Conservation (phyloP, 1,284 basidiomycete genomes). For the Irpex sp. region DNA sequence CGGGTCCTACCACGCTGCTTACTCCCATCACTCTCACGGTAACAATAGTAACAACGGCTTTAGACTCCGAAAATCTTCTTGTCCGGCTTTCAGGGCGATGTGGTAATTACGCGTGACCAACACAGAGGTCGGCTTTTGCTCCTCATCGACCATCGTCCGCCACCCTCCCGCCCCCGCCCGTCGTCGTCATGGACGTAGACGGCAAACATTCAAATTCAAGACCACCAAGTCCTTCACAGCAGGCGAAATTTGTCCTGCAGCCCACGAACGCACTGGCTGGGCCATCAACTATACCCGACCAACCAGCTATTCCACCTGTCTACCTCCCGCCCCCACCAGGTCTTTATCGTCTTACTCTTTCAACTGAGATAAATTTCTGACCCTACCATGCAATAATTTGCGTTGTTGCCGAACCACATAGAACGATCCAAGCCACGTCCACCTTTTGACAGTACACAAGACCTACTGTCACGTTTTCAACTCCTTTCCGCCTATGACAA, state of each 20-base stretch:
- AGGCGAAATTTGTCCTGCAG: slow-evolving; percentile 16
- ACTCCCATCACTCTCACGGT: background rate
- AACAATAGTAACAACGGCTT: background rate
- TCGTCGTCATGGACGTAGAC: slow-evolving; percentile 26
- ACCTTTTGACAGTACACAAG: slow-evolving; percentile 66
- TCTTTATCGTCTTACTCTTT: slow-evolving; percentile 19
- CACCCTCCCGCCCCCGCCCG: slow-evolving; percentile 14
- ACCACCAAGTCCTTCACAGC: slow-evolving; percentile 8
- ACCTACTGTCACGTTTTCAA: slow-evolving; percentile 65
- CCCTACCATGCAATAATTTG: background rate
- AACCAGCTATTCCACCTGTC: slow-evolving; percentile 21
- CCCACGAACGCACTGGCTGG: slow-evolving; percentile 32
- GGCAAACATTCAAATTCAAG: slow-evolving; percentile 4
- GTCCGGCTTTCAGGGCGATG: background rate
- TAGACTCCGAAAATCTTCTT: background rate
- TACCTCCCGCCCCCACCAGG: slow-evolving; percentile 32
- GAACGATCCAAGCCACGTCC: slow-evolving; percentile 42
- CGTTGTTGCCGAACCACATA: slow-evolving; percentile 21
- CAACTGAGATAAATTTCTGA: slow-evolving; percentile 3
- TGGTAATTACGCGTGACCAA: background rate
- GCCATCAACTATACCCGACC: slow-evolving; percentile 26
- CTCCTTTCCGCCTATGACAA: slow-evolving; percentile 71
- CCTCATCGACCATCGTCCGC: background rate
- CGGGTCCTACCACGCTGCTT: background rate
- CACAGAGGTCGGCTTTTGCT: background rate